These are phyloP conservation scores for Termitomyces sp. DNA, from an alignment of 768 basidiomycete genomes.

Conservation along the genomic window DNA sequence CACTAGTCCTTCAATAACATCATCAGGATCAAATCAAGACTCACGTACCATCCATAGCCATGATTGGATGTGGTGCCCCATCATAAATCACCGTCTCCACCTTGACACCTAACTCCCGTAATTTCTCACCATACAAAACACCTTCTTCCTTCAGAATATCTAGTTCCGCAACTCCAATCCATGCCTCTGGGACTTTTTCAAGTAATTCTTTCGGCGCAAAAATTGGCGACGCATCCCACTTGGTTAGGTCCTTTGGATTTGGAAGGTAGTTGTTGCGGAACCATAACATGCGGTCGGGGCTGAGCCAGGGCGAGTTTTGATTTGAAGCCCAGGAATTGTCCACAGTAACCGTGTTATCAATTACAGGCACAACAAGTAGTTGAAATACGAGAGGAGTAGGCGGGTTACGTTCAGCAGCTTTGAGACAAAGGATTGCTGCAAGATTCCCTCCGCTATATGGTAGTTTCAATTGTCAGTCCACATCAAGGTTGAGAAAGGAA, in stretches of 20 bases:
- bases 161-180: constrained; percentile 61
- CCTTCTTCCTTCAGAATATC: constrained; percentile 72
- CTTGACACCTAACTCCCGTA: constrained; percentile 48
- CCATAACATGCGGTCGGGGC: constrained; percentile 68
- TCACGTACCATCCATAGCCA: constrained; percentile 71
- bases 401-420: constrained; percentile 46
- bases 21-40: neutral
- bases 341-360: constrained; percentile 61
- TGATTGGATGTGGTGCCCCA: constrained; percentile 66
- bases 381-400: constrained; percentile 58
- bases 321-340: constrained; percentile 55
- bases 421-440: constrained; percentile 62
- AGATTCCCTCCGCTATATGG: constrained; percentile 62
- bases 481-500: neutral
- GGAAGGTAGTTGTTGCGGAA: constrained; percentile 70
- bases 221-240: constrained; percentile 72
- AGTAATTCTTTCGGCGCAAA: constrained; percentile 59
- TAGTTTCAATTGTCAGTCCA: neutral
- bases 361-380: constrained; percentile 69
- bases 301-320: constrained; percentile 55
- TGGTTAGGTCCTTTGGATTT: constrained; percentile 51
- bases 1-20: neutral
- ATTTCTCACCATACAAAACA: constrained; percentile 55
- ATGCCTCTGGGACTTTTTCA: constrained; percentile 49
- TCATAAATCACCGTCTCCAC: constrained; percentile 57